Evolutionary conservation across 2,329 filamentous ascomycete species (phyloP), one percentile per base, ranked within the genome.

Genomic region (Aspergillus felis): DNA sequence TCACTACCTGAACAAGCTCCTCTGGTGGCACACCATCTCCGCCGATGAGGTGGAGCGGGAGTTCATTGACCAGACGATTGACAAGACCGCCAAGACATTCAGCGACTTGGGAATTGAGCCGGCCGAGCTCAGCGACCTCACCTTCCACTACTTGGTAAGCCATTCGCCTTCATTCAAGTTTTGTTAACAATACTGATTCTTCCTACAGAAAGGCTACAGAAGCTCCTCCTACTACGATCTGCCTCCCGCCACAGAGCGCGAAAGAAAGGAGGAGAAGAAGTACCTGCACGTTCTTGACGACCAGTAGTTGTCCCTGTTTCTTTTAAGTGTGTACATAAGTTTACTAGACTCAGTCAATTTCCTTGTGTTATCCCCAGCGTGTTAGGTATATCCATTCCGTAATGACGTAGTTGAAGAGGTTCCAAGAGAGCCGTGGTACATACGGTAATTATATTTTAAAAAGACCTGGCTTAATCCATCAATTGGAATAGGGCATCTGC

Each of bases 201-300:
- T 53, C 27, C 47, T 65, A 64, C 67, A 93, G 90, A 89, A 95
- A 89, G 89, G 87, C 75, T 97, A 91, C 82, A 89, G 94, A 73
- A 93, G 90, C 78, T 85, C 89, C 57, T 85, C 87, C 69, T 94
- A 88, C 84, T 96, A 95, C 77, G 93, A 99, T 73, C 83, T 97
- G 65, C 94, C 94, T 52, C 93, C 94, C 51, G 88, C 93, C 70
- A 97, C 93, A 35, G 93, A 97, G 80, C 90, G 89, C 76, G 94
- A 99, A 83, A 94, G 87, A 84, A 84, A 85, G 68, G 92, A 97
- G 76, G 92, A 97, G 78, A 94, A 88, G 84, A 94, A 97, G 82
- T 99, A 96, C 76, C 80, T 97, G 75, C 94, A 99, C 76, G 92
- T 99, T 60, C 80, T 91, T 72, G 91, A 96, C 74, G 88, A 94